phyloP scores from a whole-genome alignment of 371 early-diverging fungal genomes.

The Parasitella parasitica region DNA sequence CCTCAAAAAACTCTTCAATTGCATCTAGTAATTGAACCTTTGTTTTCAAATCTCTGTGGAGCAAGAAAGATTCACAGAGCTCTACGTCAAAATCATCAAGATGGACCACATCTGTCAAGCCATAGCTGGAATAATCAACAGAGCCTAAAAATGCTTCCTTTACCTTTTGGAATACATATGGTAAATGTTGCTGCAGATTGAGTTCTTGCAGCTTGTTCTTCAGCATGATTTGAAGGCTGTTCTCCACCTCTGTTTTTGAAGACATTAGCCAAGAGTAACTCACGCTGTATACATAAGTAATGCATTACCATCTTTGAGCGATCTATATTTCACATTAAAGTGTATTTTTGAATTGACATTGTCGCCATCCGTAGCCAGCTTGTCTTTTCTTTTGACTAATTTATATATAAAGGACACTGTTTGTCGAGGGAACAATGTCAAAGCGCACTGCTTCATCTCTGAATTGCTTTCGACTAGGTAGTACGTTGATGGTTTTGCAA shows the following conservation, averaged over 20 bases:
- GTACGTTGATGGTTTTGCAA: constrained; percentile 42
- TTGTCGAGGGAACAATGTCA: constrained; percentile 66
- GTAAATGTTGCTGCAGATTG: constrained; percentile 53
- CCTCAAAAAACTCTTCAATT: constrained; percentile 55
- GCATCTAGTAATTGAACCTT: constrained; percentile 48
- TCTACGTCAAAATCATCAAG: constrained; percentile 58
- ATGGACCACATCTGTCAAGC: constrained; percentile 60
- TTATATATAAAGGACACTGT: constrained; percentile 64
- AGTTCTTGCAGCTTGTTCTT: constrained; percentile 40
- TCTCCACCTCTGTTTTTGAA: constrained; percentile 60
- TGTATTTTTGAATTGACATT: constrained; percentile 49
- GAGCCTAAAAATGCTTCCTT: constrained; percentile 53
- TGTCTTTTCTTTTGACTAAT: constrained; percentile 44
- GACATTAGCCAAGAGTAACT: not conserved
- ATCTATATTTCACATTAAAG: constrained; percentile 54
- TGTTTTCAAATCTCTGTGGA: constrained; percentile 56
- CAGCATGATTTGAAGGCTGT: constrained; percentile 51
- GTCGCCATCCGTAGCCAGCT: constrained; percentile 7
- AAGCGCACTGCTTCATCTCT: constrained; percentile 42
- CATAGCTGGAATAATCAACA: constrained; percentile 62
- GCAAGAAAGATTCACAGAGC: constrained; percentile 56
- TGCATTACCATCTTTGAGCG: constrained; percentile 56
- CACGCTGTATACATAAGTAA: not conserved
- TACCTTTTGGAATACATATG: constrained; percentile 52
- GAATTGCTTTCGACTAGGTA: constrained; percentile 47